Conservation (phyloP, 208 protist genomes). For the Phytomonas francai region DNA sequence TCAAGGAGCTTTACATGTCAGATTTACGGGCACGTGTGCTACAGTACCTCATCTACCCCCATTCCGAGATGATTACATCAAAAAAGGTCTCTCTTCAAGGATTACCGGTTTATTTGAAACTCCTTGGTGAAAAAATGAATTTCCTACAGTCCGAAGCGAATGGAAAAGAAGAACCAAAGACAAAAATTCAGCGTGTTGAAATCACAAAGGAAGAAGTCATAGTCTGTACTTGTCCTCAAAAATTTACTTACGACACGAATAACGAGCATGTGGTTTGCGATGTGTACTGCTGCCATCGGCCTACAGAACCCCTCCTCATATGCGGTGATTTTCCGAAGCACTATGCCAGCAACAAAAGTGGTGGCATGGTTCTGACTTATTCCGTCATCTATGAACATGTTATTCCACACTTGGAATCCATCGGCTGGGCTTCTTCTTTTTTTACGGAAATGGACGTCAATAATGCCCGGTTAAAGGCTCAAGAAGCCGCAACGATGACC, state of each 20-base stretch:
- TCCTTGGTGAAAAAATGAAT: neutral
- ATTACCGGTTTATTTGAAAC: neutral
- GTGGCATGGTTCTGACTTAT: slow-evolving; percentile 58
- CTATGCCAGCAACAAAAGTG: slow-evolving; percentile 65
- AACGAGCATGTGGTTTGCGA: slow-evolving; percentile 55
- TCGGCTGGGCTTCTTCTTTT: slow-evolving; percentile 22
- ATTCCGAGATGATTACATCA: slow-evolving; percentile 17
- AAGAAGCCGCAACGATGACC: slow-evolving; percentile 31
- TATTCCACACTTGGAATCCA: slow-evolving; percentile 37
- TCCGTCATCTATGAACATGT: slow-evolving; percentile 73
- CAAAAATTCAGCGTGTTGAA: neutral
- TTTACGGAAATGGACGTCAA: neutral
- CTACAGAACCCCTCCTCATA: slow-evolving; percentile 46
- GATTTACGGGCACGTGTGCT: slow-evolving; percentile 69
- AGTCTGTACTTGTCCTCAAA: slow-evolving; percentile 20
- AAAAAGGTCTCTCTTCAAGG: neutral
- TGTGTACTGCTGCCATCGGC: slow-evolving; percentile 52
- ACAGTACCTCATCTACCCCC: slow-evolving; percentile 35
- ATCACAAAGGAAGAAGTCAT: neutral
- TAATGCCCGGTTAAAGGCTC: slow-evolving; percentile 2
- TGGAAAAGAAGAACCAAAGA: neutral
- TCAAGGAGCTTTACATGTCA: slow-evolving; percentile 87
- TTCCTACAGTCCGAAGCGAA: neutral
- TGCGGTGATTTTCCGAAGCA: slow-evolving; percentile 28
- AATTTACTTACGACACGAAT: slow-evolving; percentile 50